These are phyloP conservation scores for Epichloe glyceriae DNA, from an alignment of 2,329 filamentous ascomycete genomes.

Conservation along the genomic window DNA sequence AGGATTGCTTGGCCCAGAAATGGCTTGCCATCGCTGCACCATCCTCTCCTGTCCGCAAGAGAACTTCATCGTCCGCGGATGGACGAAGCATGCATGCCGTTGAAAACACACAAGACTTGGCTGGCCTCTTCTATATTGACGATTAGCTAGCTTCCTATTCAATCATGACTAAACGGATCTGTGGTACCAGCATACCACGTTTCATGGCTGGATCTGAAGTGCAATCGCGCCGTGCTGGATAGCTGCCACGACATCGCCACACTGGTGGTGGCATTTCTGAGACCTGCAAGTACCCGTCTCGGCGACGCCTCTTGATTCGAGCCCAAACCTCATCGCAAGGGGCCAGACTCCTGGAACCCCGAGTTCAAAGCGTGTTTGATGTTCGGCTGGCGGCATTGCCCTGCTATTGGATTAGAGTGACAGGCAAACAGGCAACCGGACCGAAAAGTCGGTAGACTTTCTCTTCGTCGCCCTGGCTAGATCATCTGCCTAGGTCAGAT, in stretches of 20 bases:
- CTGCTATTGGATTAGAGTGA: slow-evolving; percentile 3
- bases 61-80: background rate
- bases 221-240: background rate
- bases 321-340: slow-evolving; percentile 2
- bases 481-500: background rate
- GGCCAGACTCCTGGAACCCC: background rate
- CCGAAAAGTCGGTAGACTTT: slow-evolving; percentile 8
- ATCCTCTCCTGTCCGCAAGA: background rate
- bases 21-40: background rate
- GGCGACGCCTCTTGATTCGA: slow-evolving; percentile 8
- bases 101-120: background rate
- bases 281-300: slow-evolving; percentile 10
- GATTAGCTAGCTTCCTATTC: background rate
- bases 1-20: background rate
- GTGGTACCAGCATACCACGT: slow-evolving; percentile 4
- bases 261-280: slow-evolving; percentile 6
- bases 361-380: slow-evolving; percentile 3
- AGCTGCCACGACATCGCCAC: background rate
- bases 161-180: background rate
- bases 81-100: background rate
- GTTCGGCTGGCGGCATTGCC: slow-evolving; percentile 6
- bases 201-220: slow-evolving; percentile 1
- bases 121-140: background rate
- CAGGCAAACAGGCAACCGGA: slow-evolving; percentile 7
- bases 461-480: background rate